A percentile compares a stretch with the other conserved stretches of the same genome.
phyloP scores from a whole-genome alignment of 1,284 basidiomycete genomes.

The Sporisorium reilianum region DNA sequence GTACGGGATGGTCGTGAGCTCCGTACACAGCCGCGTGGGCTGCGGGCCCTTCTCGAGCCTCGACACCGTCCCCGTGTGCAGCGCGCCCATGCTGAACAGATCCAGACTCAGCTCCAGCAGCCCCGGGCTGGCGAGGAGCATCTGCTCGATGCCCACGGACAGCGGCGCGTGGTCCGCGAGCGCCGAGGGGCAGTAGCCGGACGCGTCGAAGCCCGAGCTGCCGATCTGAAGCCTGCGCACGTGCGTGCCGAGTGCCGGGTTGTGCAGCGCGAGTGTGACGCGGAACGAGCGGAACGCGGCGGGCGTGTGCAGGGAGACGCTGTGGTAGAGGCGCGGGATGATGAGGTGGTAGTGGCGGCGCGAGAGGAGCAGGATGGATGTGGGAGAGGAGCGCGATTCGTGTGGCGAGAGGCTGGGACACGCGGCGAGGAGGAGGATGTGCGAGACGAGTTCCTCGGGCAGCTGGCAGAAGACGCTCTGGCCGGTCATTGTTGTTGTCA shows the following conservation, averaged over 20 bases:
- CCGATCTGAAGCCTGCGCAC: slow-evolving; percentile 47
- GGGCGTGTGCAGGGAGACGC: slow-evolving; percentile 44
- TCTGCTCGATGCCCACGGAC: slow-evolving; percentile 55
- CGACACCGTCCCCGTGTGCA: slow-evolving; percentile 38
- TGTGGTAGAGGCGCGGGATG: slow-evolving; percentile 48
- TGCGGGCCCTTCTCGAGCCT: slow-evolving; percentile 49
- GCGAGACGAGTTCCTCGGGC: slow-evolving; percentile 43
- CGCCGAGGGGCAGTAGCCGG: slow-evolving; percentile 53
- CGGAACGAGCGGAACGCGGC: slow-evolving; percentile 43
- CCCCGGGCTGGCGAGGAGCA: slow-evolving; percentile 48
- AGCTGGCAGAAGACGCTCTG: slow-evolving; percentile 22
- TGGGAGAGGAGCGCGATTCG: slow-evolving; percentile 38
- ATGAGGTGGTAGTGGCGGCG: slow-evolving; percentile 41
- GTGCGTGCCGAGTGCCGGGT: slow-evolving; percentile 44
- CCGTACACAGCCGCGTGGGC: slow-evolving; percentile 46
- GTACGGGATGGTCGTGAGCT: slow-evolving; percentile 54
- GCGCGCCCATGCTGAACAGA: slow-evolving; percentile 53
- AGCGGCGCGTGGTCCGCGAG: slow-evolving; percentile 48
- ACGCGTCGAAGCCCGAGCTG: slow-evolving; percentile 44
- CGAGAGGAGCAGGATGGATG: slow-evolving; percentile 51
- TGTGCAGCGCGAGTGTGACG: slow-evolving; percentile 53
- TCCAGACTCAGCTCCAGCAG: slow-evolving; percentile 55
- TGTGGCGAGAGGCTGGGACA: slow-evolving; percentile 38
- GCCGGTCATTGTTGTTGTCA: slow-evolving; percentile 2
- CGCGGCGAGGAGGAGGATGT: slow-evolving; percentile 50